Evolutionary conservation across 345 rosid species (phyloP).

Genomic region (Heritiera fomes): DNA sequence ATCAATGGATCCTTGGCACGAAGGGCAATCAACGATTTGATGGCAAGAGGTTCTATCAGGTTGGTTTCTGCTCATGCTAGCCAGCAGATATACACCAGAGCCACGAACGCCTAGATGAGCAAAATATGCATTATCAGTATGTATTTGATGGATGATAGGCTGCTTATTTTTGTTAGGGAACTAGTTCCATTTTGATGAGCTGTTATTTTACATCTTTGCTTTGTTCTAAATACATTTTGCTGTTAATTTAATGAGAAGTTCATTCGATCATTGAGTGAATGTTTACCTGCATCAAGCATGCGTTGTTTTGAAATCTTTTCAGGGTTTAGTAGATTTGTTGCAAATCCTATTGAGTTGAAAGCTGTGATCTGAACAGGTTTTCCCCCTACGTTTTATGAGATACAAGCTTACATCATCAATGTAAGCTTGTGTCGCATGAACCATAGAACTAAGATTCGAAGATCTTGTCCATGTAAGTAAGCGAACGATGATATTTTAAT

Average conservation of each 20-base stretch:
- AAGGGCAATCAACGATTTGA: slow-evolving; percentile 66
- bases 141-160: background rate
- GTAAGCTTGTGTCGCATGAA: no score
- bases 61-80: slow-evolving; percentile 72
- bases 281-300: no score
- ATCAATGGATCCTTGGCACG: slow-evolving; percentile 72
- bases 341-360: no score
- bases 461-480: no score
- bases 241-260: background rate
- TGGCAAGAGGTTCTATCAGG: slow-evolving; percentile 72
- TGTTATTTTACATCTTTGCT: background rate
- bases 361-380: no score
- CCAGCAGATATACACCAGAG: slow-evolving; percentile 83
- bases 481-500: no score
- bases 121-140: background rate
- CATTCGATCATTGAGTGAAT: background rate
- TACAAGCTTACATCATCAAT: no score
- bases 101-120: slow-evolving; percentile 53
- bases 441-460: no score
- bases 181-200: background rate
- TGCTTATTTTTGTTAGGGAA: background rate
- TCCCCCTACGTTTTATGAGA: no score
- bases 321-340: no score
- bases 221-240: background rate
- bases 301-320: no score